phyloP scores from a whole-genome alignment of 139 green algal genomes.

The Micractinium sp. region DNA sequence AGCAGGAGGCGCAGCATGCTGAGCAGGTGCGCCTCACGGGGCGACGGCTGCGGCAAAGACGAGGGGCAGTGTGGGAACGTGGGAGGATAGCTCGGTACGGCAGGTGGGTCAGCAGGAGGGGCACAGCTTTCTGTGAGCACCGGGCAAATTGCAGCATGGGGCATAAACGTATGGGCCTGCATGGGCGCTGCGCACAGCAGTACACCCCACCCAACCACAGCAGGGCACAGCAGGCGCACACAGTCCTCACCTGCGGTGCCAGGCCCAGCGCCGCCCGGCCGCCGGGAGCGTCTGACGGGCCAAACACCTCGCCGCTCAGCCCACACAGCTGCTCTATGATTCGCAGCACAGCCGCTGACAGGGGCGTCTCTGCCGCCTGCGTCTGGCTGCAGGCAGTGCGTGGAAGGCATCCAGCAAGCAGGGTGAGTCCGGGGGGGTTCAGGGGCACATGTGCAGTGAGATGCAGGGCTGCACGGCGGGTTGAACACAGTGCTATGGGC shows the following conservation, averaged over 20 bases:
- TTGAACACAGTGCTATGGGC: no score
- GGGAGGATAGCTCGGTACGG: not conserved
- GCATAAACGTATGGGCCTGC: no score
- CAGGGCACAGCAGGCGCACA: not conserved
- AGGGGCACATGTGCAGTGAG: no score
- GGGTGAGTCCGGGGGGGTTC: no score
- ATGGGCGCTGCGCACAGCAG: no score
- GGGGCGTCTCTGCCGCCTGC: not conserved
- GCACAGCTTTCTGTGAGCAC: not conserved
- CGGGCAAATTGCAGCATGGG: no score
- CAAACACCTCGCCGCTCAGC: constrained; percentile 74
- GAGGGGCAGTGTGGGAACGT: no score
- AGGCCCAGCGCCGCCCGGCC: constrained; percentile 16
- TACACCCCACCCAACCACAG: not conserved
- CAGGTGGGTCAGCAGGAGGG: not conserved
- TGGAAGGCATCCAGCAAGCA: not conserved
- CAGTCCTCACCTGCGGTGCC: not conserved
- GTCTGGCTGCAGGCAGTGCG: not conserved
- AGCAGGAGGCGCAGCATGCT: constrained; percentile 69
- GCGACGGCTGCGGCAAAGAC: not conserved
- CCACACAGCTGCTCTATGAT: constrained; percentile 79
- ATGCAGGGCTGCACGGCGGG: no score
- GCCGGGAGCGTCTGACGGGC: not conserved
- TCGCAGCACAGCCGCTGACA: constrained; percentile 57
- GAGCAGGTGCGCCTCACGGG: constrained; percentile 45